Base-by-base conservation (phyloP, 345 rosid species). In the Moringa oleifera region DNA sequence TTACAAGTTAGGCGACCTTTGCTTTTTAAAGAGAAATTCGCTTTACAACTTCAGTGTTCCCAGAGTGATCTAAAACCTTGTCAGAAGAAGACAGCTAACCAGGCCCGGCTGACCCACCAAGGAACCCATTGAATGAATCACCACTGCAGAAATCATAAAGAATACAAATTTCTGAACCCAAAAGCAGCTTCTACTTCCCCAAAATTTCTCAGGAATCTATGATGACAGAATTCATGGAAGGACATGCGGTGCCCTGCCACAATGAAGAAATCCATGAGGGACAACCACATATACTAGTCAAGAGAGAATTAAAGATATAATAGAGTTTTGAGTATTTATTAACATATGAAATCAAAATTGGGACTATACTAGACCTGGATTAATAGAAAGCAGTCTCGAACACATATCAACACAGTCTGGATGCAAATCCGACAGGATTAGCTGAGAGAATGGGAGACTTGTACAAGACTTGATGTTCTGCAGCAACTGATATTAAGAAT, bases 341-440 rank as follows among this genome's bases (percentile, higher is more conserved):
- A 52, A 2, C 20, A 0, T n/a, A 31, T 33, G 19, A 54, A 55
- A 55, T 63, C 23, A 20, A 62, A 51, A 20, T 17, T 4, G 24
- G 22, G 54, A 57, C 53, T 4, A 61, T 57, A 58, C 49, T 23
- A 36, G 67, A 89, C 92, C 90, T 68, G 87, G 90, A 63, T 84
- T 75, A 52, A 55, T 24, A 64, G 79, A 81, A 49, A 89, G 92
- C 67, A 89, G 74, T 66, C 75, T 82, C 46, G 83, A 68, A 50
- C 90, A 86, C 6, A 86, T 68, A 37, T 89, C 96, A 16, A 84
- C 45, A 21, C 85, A 84, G 55, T 88, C 88, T 4, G 85, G 80
- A 72, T 82, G 79, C 71, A 78, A 74, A 2, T 46, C 66, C 1
- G 77, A 78, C 55, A 74, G 72, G 57, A 79, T 67, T 46, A 31